phyloP scores from a whole-genome alignment of 2,329 filamentous ascomycete species.

The Stylonectria norvegica region DNA sequence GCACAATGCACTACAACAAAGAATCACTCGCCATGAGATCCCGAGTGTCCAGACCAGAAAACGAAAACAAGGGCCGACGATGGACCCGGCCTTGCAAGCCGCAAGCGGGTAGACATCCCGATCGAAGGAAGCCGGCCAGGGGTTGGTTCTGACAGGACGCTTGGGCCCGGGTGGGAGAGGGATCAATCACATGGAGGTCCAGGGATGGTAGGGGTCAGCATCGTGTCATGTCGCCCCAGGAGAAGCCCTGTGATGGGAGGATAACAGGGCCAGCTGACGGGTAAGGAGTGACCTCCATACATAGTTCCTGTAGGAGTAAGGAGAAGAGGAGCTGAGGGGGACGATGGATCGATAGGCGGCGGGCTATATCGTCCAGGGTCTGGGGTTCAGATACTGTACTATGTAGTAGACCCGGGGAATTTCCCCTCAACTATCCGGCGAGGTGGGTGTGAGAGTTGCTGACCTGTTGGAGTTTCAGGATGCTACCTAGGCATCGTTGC shows the following conservation, averaged over 20 bases:
- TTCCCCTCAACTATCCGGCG: neutral
- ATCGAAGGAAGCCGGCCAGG: slow-evolving; percentile 14
- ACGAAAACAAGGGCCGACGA: slow-evolving; percentile 25
- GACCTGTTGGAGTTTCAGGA: slow-evolving; percentile 1
- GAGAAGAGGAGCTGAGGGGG: too few species aligned
- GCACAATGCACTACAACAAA: too few species aligned
- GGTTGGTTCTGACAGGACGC: slow-evolving; percentile 26
- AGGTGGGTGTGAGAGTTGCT: too few species aligned
- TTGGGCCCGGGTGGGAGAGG: slow-evolving; percentile 17
- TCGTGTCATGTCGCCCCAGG: slow-evolving; percentile 1
- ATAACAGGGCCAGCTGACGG: neutral
- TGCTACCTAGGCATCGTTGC: neutral
- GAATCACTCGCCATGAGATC: too few species aligned
- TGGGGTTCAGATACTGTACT: too few species aligned
- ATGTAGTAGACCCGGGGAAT: neutral
- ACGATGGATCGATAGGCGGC: too few species aligned
- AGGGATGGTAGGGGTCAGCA: neutral
- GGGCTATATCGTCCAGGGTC: too few species aligned
- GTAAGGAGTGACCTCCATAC: neutral
- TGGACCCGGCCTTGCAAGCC: slow-evolving; percentile 25
- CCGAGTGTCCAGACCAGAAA: too few species aligned
- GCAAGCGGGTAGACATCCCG: slow-evolving; percentile 12
- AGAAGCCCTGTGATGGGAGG: neutral
- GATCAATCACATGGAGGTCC: neutral
- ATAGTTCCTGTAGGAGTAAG: too few species aligned